Conservation (phyloP, 1,139 yeast species). For the Saccharomycopsis phalli region DNA sequence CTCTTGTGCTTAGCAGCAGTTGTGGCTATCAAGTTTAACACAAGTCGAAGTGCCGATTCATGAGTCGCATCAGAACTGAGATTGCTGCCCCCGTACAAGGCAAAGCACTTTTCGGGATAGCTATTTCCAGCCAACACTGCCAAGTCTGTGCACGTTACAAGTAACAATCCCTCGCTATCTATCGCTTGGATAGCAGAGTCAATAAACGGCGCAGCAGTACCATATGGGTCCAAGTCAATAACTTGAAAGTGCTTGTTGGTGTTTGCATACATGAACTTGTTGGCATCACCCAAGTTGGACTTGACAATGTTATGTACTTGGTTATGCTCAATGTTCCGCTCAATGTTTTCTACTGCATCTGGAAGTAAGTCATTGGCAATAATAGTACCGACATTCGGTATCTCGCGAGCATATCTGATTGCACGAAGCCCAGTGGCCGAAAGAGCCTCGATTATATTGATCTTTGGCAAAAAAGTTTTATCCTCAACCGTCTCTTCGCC, state of each 20-base stretch:
- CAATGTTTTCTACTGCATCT: constrained; percentile 80
- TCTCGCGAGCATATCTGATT: constrained; percentile 83
- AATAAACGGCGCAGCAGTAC: constrained; percentile 91
- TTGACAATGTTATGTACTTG: constrained; percentile 43
- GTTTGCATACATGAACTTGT: constrained; percentile 58
- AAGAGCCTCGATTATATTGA: constrained; percentile 76
- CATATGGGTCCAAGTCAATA: constrained; percentile 93
- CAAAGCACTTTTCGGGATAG: constrained; percentile 93
- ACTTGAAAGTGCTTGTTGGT: constrained; percentile 56
- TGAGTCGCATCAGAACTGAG: constrained; percentile 78
- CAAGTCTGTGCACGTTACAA: constrained; percentile 93
- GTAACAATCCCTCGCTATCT: constrained; percentile 70
- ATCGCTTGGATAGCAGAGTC: constrained; percentile 83
- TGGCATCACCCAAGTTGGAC: constrained; percentile 83
- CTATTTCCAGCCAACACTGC: constrained; percentile 94
- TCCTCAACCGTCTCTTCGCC: constrained; percentile 15
- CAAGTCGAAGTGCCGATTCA: constrained; percentile 85
- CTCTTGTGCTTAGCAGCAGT: constrained; percentile 89
- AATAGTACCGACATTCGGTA: constrained; percentile 60
- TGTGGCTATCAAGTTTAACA: constrained; percentile 62
- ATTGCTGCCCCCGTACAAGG: constrained; percentile 89
- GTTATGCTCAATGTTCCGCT: constrained; percentile 62
- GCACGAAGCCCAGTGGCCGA: constrained; percentile 95
- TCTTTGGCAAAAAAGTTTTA: constrained; percentile 31
- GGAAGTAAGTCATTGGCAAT: constrained; percentile 84